Evolutionary conservation across 352 stramenopile species (phyloP), one percentile per base, ranked within the genome.

Genomic region (Pythium periplocum): DNA sequence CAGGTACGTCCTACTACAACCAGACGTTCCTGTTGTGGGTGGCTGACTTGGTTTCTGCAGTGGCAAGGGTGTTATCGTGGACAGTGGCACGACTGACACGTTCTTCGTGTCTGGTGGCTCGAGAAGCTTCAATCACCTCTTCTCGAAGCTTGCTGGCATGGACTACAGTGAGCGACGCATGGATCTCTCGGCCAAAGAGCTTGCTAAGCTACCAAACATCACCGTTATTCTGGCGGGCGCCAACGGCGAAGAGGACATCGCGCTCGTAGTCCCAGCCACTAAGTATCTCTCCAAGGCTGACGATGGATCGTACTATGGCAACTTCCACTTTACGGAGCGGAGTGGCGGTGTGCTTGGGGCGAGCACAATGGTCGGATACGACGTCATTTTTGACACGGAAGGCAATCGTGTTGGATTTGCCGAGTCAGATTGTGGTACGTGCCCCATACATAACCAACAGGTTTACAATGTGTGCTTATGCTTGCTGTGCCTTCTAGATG

Each of bases 301-400:
- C 51, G 61, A 87, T 7, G 73, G 67, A 6, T 56, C 49, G 2
- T 75, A 73, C 51, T 85, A 78, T 42, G 77, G 78, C 26, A 95
- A 89, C 59, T 73, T 95, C 56, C 81, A 94, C 55, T 95, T 95
- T 42, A 78, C 71, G 2, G 80, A 95, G 61, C 75, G 76, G 46
- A 84, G 68, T 37, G 84, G 84, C 30, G 84, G 82, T 45, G 84
- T 95, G 12, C 62, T 95, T 37, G 84, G 84, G 12, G 80, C 82
- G 0, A 91, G 78, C 47, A 73, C 68, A 4, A 93, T 95, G 84
- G 48, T 92, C 31, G 84, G 84, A 2, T 85, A 86, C 39, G 73
- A 95, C 32, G 83, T 93, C n/a, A 84, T 95, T 17, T 95, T 95
- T 54, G 84, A 95, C 58, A 59, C 62, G 37, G 83, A 90, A 48